phyloP scores from a whole-genome alignment of 495 filamentous ascomycete species.

The Hypoxylon lienhwacheense region DNA sequence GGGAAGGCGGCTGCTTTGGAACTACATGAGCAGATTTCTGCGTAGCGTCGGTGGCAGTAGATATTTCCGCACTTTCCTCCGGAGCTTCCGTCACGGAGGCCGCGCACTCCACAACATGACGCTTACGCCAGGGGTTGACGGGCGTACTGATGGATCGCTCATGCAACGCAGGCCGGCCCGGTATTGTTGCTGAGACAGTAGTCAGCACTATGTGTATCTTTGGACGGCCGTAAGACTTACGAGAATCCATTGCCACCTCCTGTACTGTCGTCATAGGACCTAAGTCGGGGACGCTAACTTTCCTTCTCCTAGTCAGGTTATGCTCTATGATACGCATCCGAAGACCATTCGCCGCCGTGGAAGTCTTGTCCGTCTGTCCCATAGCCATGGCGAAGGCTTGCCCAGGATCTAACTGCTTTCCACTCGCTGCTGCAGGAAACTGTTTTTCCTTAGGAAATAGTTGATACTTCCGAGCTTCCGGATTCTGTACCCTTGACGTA shows the following conservation, averaged over 20 bases:
- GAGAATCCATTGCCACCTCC: constrained; percentile 70
- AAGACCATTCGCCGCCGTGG: constrained; percentile 43
- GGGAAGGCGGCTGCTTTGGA: constrained; percentile 49
- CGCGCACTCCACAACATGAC: constrained; percentile 47
- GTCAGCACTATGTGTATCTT: constrained; percentile 32
- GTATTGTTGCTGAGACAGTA: constrained; percentile 66
- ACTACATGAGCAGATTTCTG: constrained; percentile 28
- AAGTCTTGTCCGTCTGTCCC: constrained; percentile 50
- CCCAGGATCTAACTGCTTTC: constrained; percentile 55
- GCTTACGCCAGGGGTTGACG: constrained; percentile 51
- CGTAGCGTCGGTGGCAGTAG: not conserved
- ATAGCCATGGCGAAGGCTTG: constrained; percentile 51
- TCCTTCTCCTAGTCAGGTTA: constrained; percentile 57
- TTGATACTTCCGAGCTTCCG: constrained; percentile 53
- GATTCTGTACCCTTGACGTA: constrained; percentile 57
- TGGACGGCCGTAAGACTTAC: constrained; percentile 52
- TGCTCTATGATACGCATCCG: constrained; percentile 56
- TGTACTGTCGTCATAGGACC: constrained; percentile 70
- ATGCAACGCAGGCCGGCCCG: constrained; percentile 66
- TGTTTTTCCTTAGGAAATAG: constrained; percentile 55
- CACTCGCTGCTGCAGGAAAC: constrained; percentile 34
- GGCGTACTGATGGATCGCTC: constrained; percentile 69
- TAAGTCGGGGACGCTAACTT: constrained; percentile 64
- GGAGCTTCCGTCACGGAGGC: constrained; percentile 35
- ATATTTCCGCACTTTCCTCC: constrained; percentile 34